Base-by-base conservation (phyloP, 805 yeast species). In the Wickerhamomyces silvicola region DNA sequence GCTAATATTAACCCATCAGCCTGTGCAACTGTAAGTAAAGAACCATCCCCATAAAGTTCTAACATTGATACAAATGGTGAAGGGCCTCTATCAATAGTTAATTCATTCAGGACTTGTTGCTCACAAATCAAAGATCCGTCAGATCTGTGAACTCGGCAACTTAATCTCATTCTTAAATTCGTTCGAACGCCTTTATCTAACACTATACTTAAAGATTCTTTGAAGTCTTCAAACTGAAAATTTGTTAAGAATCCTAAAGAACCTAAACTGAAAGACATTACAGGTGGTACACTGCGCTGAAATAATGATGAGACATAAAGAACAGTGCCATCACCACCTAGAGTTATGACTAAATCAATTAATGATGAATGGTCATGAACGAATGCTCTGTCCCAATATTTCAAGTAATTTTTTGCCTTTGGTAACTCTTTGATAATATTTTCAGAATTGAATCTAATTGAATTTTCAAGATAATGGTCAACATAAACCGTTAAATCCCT, bases 241-340 rank as follows among this genome's bases (percentile, higher is more conserved):
- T 83, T 85, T 4, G 97, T 88, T 45, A 92, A 64, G 54, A 92
- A 92, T 4, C 98, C 98, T 16, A 92, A 63, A 1, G 95, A 83
- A 0, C 98, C 98, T 45, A 92, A 63, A 1, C 94, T 74, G 56
- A 87, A 90, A 13, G 94, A 75, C 43, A 92, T 66, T 2, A 90
- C 84, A 0, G 98, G 98, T 1, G 98, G 98, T 2, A 88, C 96
- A 30, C 72, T 70, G 36, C 71, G 64, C 59, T 83, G 94, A 57
- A 92, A 92, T 24, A 87, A 63, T 35, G 92, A 80, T 2, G 95
- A 86, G 0, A 90, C 90, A 48, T 81, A 81, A 8, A 90, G 62
- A 29, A 90, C 95, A 0, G 98, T 92, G 7, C 98, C 97, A 52
- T 92, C 98, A 12, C 98, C 98, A 16, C 98, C 98, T 7, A 92